Conservation (phyloP, 2,329 filamentous ascomycete species). For the Colletotrichum orchidophilum region DNA sequence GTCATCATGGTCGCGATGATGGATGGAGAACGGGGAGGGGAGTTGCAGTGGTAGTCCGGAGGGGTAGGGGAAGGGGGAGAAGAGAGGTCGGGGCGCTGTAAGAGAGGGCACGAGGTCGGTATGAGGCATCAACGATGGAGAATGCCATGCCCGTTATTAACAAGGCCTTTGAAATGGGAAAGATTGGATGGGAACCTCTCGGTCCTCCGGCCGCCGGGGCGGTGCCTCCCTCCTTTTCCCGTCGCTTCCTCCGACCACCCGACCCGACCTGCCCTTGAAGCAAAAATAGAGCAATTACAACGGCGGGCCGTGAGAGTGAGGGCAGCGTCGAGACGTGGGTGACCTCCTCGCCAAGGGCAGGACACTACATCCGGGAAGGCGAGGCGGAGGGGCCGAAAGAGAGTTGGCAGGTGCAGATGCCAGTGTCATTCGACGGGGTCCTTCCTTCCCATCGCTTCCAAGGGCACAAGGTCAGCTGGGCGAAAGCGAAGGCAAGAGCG, state of each 20-base stretch:
- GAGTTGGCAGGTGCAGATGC: constrained; percentile 2
- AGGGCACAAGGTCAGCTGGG: neutral
- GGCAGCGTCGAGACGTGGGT: neutral
- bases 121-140: constrained; percentile 14
- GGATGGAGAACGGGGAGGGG: neutral
- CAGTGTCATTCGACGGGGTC: neutral
- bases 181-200: constrained; percentile 8
- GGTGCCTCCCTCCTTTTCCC: constrained; percentile 2
- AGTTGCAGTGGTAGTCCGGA: too few relatives aligned
- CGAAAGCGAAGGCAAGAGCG: neutral
- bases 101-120: neutral
- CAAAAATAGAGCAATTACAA: neutral
- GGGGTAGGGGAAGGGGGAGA: neutral
- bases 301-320: neutral
- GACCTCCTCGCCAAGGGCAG: neutral
- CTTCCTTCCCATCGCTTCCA: neutral
- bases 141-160: neutral
- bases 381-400: neutral
- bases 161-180: constrained; percentile 17
- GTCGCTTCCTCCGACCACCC: constrained; percentile 23
- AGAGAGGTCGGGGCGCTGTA: neutral
- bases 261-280: neutral
- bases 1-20: neutral
- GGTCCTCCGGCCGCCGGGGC: constrained; percentile 20
- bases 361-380: neutral